phyloP scores from a whole-genome alignment of 2,329 filamentous ascomycete species.

The Blastomyces silverae region DNA sequence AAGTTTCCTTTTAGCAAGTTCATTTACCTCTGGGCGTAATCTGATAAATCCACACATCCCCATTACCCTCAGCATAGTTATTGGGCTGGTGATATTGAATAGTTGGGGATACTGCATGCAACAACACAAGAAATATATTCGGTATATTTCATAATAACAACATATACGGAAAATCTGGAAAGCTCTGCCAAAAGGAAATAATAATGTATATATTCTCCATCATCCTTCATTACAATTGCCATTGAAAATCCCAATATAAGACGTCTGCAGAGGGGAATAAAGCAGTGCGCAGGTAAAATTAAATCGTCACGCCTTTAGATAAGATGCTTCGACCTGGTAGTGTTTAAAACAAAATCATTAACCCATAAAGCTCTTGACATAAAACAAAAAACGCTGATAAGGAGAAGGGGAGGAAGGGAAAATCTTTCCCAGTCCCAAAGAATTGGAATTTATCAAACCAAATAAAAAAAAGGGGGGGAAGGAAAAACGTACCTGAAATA shows the following conservation, averaged over 20 bases:
- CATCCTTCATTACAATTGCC: slow-evolving; percentile 11
- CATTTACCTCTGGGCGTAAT: not conserved
- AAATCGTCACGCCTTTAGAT: slow-evolving; percentile 43
- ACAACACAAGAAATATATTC: slow-evolving; percentile 3
- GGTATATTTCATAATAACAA: slow-evolving; percentile 7
- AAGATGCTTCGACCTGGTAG: slow-evolving; percentile 58
- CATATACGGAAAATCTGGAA: not conserved
- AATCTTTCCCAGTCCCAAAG: not conserved
- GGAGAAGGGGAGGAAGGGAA: slow-evolving; percentile 18
- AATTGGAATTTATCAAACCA: not conserved
- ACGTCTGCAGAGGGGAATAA: not conserved
- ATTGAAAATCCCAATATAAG: not conserved
- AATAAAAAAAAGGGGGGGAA: not conserved
- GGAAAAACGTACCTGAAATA: slow-evolving; percentile 69
- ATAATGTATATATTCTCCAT: slow-evolving; percentile 10
- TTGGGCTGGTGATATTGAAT: not conserved
- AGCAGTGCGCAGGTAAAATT: slow-evolving; percentile 9
- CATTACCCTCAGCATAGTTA: not conserved
- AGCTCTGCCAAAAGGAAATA: not conserved
- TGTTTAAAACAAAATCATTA: not conserved
- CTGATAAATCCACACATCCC: not conserved
- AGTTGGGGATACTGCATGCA: not conserved
- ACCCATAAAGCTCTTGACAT: not conserved
- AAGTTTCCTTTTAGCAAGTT: not conserved
- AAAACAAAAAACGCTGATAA: slow-evolving; percentile 12